These are phyloP conservation scores for Pouteria campechiana DNA, from an alignment of 179 eudicot genomes.

Conservation along the genomic window DNA sequence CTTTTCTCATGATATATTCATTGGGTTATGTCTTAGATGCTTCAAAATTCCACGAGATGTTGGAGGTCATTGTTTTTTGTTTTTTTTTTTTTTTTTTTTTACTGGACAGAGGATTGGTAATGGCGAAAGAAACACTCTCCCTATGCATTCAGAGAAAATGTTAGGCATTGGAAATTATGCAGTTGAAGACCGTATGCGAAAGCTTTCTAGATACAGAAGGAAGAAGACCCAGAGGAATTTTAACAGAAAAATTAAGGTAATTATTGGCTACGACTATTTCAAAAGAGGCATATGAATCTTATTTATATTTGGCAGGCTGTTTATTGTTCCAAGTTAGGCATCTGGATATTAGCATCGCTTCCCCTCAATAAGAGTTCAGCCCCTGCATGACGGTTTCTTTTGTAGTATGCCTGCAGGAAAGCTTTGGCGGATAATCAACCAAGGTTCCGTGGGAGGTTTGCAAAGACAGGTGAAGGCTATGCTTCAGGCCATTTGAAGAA, in stretches of 20 bases:
- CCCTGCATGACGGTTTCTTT: background rate
- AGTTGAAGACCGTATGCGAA: slow-evolving; percentile 65
- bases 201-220: slow-evolving; percentile 84
- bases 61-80: slow-evolving; percentile 47
- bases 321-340: background rate
- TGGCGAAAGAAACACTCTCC: slow-evolving; percentile 37
- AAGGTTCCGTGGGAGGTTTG: slow-evolving; percentile 89
- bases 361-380: too few relatives aligned
- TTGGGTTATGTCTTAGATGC: too few relatives aligned
- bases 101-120: slow-evolving; percentile 82
- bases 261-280: too few relatives aligned
- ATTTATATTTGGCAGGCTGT: too few relatives aligned
- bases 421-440: slow-evolving; percentile 95
- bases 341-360: background rate
- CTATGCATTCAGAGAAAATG: slow-evolving; percentile 34
- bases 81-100: too few relatives aligned
- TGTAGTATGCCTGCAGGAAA: slow-evolving; percentile 98
- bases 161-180: slow-evolving; percentile 18
- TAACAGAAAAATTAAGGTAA: slow-evolving; percentile 90
- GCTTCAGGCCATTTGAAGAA: too few relatives aligned
- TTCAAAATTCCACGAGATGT: slow-evolving; percentile 47
- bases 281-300: too few relatives aligned
- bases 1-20: too few relatives aligned
- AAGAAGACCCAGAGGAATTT: slow-evolving; percentile 93
- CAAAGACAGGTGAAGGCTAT: slow-evolving; percentile 65